Conservation (phyloP, 2,329 filamentous ascomycete genomes). For the Ophiostoma sp. region DNA sequence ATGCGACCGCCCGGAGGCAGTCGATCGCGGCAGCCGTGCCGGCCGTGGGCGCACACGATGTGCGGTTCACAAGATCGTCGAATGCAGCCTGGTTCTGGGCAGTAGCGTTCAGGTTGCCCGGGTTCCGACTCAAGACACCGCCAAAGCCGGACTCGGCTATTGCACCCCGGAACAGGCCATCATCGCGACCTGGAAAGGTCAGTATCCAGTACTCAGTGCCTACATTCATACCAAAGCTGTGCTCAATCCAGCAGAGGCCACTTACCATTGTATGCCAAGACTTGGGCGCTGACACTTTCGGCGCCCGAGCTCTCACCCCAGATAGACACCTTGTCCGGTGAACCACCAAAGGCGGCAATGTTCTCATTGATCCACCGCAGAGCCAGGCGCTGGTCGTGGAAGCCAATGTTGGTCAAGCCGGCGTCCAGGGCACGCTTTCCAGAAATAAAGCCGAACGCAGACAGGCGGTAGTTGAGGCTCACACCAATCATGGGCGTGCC, state of each 20-base stretch:
- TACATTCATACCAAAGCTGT: too few species aligned
- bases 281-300: conserved; percentile 45
- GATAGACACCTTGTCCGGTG: conserved; percentile 43
- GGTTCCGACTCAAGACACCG: conserved; percentile 19
- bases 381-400: conserved; percentile 46
- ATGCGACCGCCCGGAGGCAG: conserved; percentile 34
- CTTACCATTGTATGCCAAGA: conserved; percentile 35
- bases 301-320: conserved; percentile 52
- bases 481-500: conserved; percentile 44
- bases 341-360: conserved; percentile 46
- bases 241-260: too few species aligned
- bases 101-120: conserved; percentile 37
- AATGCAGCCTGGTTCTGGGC: conserved; percentile 27
- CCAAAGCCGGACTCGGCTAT: conserved; percentile 36
- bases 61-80: conserved; percentile 22
- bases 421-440: conserved; percentile 39
- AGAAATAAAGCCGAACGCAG: conserved; percentile 48
- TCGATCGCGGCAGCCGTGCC: conserved; percentile 10
- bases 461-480: conserved; percentile 44
- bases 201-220: too few species aligned
- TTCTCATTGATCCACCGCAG: conserved; percentile 48
- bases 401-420: conserved; percentile 46
- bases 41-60: conserved; percentile 12
- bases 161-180: conserved; percentile 48
- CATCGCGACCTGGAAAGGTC: conserved; percentile 32